Base-by-base conservation (phyloP, 768 basidiomycete species). In the Leucocoprinus leucothites region DNA sequence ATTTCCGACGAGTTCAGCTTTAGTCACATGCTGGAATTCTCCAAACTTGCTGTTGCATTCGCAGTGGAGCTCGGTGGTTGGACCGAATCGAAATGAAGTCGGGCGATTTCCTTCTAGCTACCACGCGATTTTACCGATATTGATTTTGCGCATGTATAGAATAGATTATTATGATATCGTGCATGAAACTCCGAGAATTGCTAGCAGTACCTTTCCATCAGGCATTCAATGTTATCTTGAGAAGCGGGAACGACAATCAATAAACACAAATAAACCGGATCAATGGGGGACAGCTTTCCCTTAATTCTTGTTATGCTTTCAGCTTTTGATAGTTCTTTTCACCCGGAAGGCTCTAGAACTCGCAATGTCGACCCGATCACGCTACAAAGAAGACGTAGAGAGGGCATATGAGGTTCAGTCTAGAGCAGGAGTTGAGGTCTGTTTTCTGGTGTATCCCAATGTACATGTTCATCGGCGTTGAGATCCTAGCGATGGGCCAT, bases 1-100 rank as follows among this genome's bases (percentile, higher is more conserved):
- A 77, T 91, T 57, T 91, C 91, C 9, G 74, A 82, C 19, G 94
- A 96, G 68, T 97, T 97, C 71, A 89, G 86, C 65, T 98, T 96
- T 67, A 70, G 74, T 4, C 94, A 98, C 67, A 92, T 95, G 90
- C 63, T 89, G 53, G 86, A 93, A 70, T 93, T 93, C 70, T 89
- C 89, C 48, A 92, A 92, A 74, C 74, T 93, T 51, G 87, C 86
- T 35, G 84, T 88, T 24, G 89, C 87, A 1, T 89, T 87, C 65
- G 88, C 82, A 9, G 79, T 91, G 59, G 91, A 92, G 67, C 77
- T 92, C 26, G 82, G 83, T 73, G 70, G 84, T 70, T 71, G 69
- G 63, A 68, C 69, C 25, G 61, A 69, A 34, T 69, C 70, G 56
- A 60, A 65, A 51, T 65, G 46, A 61, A n/a, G 38, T 3, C 16